Evolutionary conservation across 2,329 filamentous ascomycete genomes (phyloP).

Genomic region (Eurotiales sp.): DNA sequence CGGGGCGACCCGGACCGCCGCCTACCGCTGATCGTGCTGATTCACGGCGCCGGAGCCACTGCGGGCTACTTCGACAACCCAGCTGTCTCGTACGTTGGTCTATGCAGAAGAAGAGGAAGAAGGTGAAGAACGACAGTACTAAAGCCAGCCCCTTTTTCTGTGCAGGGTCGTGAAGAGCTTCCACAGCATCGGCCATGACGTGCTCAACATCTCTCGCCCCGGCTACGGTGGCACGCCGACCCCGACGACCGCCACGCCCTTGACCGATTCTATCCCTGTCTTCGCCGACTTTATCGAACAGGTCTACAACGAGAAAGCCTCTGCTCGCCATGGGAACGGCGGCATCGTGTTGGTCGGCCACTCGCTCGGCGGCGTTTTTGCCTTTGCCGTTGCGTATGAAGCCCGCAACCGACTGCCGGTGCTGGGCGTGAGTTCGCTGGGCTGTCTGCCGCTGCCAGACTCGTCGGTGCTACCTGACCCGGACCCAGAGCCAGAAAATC

Average conservation of each 20-base stretch:
- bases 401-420: constrained; percentile 14
- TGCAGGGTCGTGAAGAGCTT: constrained; percentile 13
- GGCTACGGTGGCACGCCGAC: constrained; percentile 16
- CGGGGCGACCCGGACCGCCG: constrained; percentile 9
- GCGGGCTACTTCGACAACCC: constrained; percentile 19
- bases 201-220: constrained; percentile 19
- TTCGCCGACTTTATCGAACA: constrained; percentile 18
- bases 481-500: constrained; percentile 9
- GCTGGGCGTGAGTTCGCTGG: constrained; percentile 13
- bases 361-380: constrained; percentile 16
- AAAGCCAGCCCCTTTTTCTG: neutral
- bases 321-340: constrained; percentile 9
- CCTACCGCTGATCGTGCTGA: constrained; percentile 12
- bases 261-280: constrained; percentile 16
- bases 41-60: constrained; percentile 19
- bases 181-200: constrained; percentile 16
- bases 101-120: neutral
- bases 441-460: constrained; percentile 5
- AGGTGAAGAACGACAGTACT: neutral
- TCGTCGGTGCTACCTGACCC: constrained; percentile 1
- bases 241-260: constrained; percentile 15
- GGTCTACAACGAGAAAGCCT: constrained; percentile 12
- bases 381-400: constrained; percentile 19
- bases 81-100: constrained; percentile 16
- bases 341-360: constrained; percentile 17